Evolutionary conservation across 2,329 filamentous ascomycete species (phyloP), one percentile per base, ranked within the genome.

Genomic region (Arthroderma sp.): DNA sequence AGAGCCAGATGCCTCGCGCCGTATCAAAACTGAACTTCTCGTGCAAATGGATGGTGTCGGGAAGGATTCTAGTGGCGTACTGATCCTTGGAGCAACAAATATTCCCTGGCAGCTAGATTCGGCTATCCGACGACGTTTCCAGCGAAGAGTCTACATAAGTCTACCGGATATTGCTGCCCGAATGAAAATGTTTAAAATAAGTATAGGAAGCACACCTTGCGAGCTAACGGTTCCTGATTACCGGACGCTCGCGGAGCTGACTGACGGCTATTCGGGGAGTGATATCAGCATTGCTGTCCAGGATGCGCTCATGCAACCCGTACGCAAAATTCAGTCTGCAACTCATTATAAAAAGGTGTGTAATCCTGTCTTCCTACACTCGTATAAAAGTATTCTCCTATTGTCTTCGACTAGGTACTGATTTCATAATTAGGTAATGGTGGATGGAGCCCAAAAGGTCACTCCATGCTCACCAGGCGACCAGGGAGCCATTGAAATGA

Each of bases 21-120:
- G 93, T 70, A 98, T 98, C 79, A 98, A 98, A 76, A 98, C 93
- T 0, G 93, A 98, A 73, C 84, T 98, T 67, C 83, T 98, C 13
- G 91, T 98, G 17, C 93, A 98, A 73, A 98, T 98, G 93, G 93
- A 98, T 66, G 94, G 93, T 74, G 93, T 98, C 8, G 94, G 93
- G 61, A 91, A 94, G 62, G 93, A 98, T 73, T 91, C 87, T 61
- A 90, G 87, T 66, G 93, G 91, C 19, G 91, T 98, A 7, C 78
- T 98, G 23, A 94, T 98, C 41, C 81, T 98, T 2, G 93, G 93
- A 60, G 93, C 93, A 56, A 98, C 93, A 58, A 98, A 98, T 70
- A 97, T 98, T 61, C 93, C 93, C 17, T 98, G 93, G 93, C 91
- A 98, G 77, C 80, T 98, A 53, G 93, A 98, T 71, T 87, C 89